These are phyloP conservation scores for Hericium alpestre DNA, from an alignment of 768 basidiomycete species.

Conservation along the genomic window DNA sequence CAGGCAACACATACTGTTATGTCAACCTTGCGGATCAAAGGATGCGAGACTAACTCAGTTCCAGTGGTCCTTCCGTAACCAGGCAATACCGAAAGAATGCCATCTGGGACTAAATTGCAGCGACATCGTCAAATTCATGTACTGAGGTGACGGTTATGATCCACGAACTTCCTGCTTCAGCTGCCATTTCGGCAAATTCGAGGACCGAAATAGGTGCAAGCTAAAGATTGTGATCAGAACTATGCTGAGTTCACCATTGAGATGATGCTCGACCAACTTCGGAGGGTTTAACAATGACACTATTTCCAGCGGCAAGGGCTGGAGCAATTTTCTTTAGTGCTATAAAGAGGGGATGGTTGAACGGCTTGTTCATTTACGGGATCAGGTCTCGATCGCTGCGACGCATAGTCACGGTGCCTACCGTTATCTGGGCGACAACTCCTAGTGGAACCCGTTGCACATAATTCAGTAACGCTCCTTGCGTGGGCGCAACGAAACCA, in stretches of 20 bases:
- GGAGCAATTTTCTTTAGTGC: conserved; percentile 84
- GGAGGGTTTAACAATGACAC: conserved; percentile 74
- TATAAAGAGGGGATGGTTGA: conserved; percentile 85
- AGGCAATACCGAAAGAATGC: conserved; percentile 64
- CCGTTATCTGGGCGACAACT: conserved; percentile 84
- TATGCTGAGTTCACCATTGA: background rate
- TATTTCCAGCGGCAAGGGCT: conserved; percentile 76
- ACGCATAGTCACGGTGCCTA: conserved; percentile 20
- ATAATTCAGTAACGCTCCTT: conserved; percentile 71
- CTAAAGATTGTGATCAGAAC: conserved; percentile 21
- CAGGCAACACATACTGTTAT: conserved; percentile 47
- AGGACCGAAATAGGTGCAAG: conserved; percentile 72
- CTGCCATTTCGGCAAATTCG: conserved; percentile 59
- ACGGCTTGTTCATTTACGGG: conserved; percentile 39
- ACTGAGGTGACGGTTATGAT: background rate
- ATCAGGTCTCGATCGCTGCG: too few species aligned
- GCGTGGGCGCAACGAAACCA: conserved; percentile 63
- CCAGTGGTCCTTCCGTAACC: conserved; percentile 62
- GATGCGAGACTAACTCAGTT: conserved; percentile 52
- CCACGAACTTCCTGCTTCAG: conserved; percentile 52
- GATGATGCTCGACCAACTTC: conserved; percentile 33
- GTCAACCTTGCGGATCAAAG: conserved; percentile 69
- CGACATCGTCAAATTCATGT: background rate
- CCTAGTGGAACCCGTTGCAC: conserved; percentile 73
- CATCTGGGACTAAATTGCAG: conserved; percentile 52